Evolutionary conservation across 495 filamentous ascomycete species (phyloP), one percentile per base, ranked within the genome.

Genomic region (Talaromyces borbonicus): DNA sequence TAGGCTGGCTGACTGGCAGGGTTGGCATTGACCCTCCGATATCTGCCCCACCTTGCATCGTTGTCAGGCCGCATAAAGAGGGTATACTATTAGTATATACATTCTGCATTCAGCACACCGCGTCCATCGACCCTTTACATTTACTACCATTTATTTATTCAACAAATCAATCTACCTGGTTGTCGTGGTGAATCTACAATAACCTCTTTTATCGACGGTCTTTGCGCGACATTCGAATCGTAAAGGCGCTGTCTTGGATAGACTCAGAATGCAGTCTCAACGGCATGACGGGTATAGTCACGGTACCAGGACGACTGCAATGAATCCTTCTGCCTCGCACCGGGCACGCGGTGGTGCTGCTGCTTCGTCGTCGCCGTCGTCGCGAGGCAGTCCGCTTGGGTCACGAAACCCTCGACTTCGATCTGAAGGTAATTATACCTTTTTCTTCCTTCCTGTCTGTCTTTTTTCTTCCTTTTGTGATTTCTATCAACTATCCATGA

Each of bases 251-350:
- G n/a, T n/a, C n/a, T n/a, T n/a, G n/a, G n/a, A n/a, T n/a, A n/a
- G n/a, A n/a, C 44, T 24, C 26, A 50, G 53, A 40, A 71, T 71
- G 68, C 66, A 71, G 53, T 65, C 68, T 47, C 68, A 60, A 49
- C 65, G 68, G 59, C 67, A 56, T 58, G 68, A 71, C 59, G 56
- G 61, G 5, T 56, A 65, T 9, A 58, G 67, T 69, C 67, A 71
- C 61, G 63, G 60, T 61, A 65, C 52, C 15, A 48, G 52, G 9
- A 31, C 30, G 26, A 27, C 41, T 5, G n/a, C 48, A 42, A 64
- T 68, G 48, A 56, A 61, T 50, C 58, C 65, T 57, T 52, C 59
- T 46, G 53, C 59, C 52, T 57, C 58, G 56, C 60, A 58, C 56
- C 50, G 66, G 66, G 67, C 64, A 56, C 61, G 61, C 47, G 67